Evolutionary conservation across 78 protist genomes (phyloP), one percentile per base, ranked within the genome.

Genomic region (Speleostelium caveatum): DNA sequence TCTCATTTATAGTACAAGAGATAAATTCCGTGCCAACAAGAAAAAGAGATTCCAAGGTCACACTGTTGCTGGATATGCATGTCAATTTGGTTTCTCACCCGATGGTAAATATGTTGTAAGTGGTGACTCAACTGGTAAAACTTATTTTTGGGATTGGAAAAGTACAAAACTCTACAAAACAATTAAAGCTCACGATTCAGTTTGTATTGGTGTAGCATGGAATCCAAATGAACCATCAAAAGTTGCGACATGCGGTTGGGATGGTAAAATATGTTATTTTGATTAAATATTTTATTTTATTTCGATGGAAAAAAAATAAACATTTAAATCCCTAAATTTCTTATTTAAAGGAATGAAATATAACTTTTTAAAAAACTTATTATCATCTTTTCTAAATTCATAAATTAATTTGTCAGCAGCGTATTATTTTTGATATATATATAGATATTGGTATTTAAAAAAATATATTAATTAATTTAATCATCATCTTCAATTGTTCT

Each of bases 111-210:
- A 71, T 74, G 53, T 98, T 30, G 53, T 90, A 10, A 45, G 89
- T 14, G 99, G 99, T 67, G 99, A 98, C 61, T 39, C 93, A 0
- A 77, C 95, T 28, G 99, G 99, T 56, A 85, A 87, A 67, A 80
- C 98, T 30, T 88, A 39, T 74, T 60, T 98, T 42, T 98, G 99
- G 99, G 98, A 97, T 78, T 98, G 99, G 99, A 92, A 95, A 66
- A 33, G 92, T 35, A n/a, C 87, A 65, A 86, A 78, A 63, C 76
- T 94, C 33, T 30, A 78, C 65, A 94, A 96, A 38, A 92, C 67
- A 67, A 0, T 98, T 55, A 38, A 89, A 67, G 94, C 94, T 7
- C 99, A 98, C 96, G 87, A 86, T 49, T 38, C 26, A 1, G 99
- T 95, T 28, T 92, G 94, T 78, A 95, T 94, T 51, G 98, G 92